Base-by-base conservation (phyloP, 345 rosid species). In the Eucalyptus grandis region DNA sequence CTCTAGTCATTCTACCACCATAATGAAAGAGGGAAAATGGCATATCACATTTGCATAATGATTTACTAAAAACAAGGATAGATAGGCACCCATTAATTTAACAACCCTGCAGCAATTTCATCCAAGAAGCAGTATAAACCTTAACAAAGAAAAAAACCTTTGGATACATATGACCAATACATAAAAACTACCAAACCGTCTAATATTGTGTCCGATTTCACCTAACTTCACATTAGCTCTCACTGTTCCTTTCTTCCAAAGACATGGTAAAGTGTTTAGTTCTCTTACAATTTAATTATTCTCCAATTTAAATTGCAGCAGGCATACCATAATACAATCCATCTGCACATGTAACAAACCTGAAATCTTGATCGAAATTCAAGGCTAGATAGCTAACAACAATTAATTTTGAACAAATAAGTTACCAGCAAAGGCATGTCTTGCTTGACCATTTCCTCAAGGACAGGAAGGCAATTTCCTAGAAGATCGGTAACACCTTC, bases 401-500 rank as follows among this genome's bases (percentile, higher is more conserved):
- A 12, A 81, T 37, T 37, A 14, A 82, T 40, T 82, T 50, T 14
- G 37, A 37, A 87, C 4, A 72, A 49, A 82, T 43, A 87, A 92
- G 88, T 90, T 95, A 98, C 99, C 96, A 98, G 95, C 90, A 98
- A 91, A 30, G 99, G 99, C 97, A 98, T 96, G 89, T 92, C 93
- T 89, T 96, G 98, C 92, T 93, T 92, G 87, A 91, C 94, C 99
- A 98, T 93, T 92, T 97, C 98, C 93, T 96, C 99, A 86, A 98
- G 95, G 77, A 94, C 98, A 54, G 98, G 96, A 72, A 98, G 94
- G 89, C 98, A 97, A 89, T 96, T 96, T 49, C 99, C 99, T 87
- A 97, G 93, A 87, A 98, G 96, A 90, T 97, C 97, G 1, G 98
- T 97, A 81, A 98, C 99, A 87, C 99, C 99, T 89, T 97, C 98